Base-by-base conservation (phyloP, 164 flowering plant species). In the Vitis riparia region DNA sequence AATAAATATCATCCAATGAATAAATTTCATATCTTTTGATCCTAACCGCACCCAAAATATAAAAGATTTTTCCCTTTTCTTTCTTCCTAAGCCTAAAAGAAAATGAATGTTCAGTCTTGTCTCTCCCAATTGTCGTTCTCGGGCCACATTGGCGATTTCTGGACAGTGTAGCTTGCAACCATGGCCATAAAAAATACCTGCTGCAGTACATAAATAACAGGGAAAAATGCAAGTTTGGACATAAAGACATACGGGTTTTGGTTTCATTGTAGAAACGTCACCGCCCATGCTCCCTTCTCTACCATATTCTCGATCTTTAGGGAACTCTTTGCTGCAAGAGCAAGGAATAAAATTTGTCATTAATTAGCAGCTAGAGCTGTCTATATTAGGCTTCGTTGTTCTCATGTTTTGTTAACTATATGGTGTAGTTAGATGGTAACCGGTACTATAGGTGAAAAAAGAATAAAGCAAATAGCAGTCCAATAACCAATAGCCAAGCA, bases 171-270 rank as follows among this genome's bases (percentile, higher is more conserved):
- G 47, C n/a, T 37, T 27, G 8, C 50, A 73, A 66, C 73, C 68
- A 66, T 58, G 71, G 62, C 73, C 69, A 66, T 58, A 16, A 68
- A 29, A 53, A 49, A 44, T 3, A 71, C 58, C 71, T 57, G 71
- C 68, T 11, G 51, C 63, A 51, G 63, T 32, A 63, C 62, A 74
- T 51, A 66, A 23, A 57, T 55, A 70, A 62, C 5, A 57, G 17
- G 58, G 64, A 29, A 19, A 69, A 73, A 59, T 17, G 49, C 37
- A 65, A 59, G 70, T 53, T 14, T n/a, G 30, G 47, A 71, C 55
- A 16, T 61, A 70, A 65, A 55, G 63, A 88, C 98, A 73, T 93
- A 93, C 98, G 83, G 83, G 80, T 89, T 87, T 89, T 13, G 85
- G 68, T 81, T 84, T 86, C 86, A 81, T 70, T 13, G 89, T 73